Conservation (phyloP, 2,329 filamentous ascomycete genomes). For the Emericellopsis atlantica region DNA sequence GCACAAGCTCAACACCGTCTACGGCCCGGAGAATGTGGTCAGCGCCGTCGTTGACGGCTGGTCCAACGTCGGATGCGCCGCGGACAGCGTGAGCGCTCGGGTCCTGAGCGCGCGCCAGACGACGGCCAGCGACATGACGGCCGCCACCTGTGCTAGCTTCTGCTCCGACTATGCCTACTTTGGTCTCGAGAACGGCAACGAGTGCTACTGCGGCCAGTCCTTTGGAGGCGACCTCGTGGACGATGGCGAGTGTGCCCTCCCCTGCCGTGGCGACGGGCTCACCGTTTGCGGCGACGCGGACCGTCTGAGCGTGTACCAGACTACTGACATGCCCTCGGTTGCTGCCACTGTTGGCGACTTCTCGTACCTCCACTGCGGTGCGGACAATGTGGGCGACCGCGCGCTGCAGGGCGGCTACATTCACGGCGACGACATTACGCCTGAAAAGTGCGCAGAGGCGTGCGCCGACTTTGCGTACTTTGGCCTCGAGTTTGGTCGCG, state of each 20-base stretch:
- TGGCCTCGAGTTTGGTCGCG: constrained; percentile 20
- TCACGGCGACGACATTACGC: constrained; percentile 21
- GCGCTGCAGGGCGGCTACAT: constrained; percentile 22
- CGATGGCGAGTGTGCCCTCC: constrained; percentile 37
- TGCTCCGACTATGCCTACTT: constrained; percentile 40
- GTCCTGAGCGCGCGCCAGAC: constrained; percentile 42
- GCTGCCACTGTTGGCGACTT: constrained; percentile 6
- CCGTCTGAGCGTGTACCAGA: constrained; percentile 40
- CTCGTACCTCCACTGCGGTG: constrained; percentile 12
- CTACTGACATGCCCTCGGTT: too few relatives aligned
- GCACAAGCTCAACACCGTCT: constrained; percentile 12
- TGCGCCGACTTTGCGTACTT: constrained; percentile 18
- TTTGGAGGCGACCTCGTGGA: constrained; percentile 26
- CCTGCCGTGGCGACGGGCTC: constrained; percentile 33
- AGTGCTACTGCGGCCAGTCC: constrained; percentile 45
- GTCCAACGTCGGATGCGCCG: constrained; percentile 41
- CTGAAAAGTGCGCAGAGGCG: constrained; percentile 17
- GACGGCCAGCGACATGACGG: constrained; percentile 35
- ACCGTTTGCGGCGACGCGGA: constrained; percentile 39
- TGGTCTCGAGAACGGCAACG: constrained; percentile 44
- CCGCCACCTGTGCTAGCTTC: constrained; percentile 35
- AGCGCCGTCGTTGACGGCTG: constrained; percentile 28
- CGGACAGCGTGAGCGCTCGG: constrained; percentile 34
- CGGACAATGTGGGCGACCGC: constrained; percentile 12
- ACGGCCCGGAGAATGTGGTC: constrained; percentile 6